Evolutionary conservation across 148 eudicot genomes (phyloP).

Genomic region (Nyssa sinensis): DNA sequence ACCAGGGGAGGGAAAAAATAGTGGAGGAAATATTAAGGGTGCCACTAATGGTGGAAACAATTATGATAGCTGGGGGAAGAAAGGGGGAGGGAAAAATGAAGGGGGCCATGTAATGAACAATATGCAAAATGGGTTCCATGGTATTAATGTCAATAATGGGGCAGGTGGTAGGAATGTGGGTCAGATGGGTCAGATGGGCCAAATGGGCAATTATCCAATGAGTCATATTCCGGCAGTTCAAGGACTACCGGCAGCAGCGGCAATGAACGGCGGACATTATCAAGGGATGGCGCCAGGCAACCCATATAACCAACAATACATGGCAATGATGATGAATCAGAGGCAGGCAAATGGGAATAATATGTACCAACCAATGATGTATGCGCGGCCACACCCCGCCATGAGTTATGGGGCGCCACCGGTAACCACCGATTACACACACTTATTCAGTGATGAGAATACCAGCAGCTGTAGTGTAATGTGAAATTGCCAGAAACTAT

Average conservation of each 20-base stretch:
- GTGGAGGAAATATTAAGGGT: conserved; percentile 18
- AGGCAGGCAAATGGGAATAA: conserved; percentile 50
- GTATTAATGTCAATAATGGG: conserved; percentile 23
- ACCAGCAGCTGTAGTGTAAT: conserved; percentile 73
- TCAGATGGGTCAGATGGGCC: too few relatives aligned
- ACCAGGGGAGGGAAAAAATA: conserved; percentile 28
- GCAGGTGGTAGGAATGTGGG: too few relatives aligned
- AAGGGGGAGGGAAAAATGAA: conserved; percentile 39
- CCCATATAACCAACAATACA: too few relatives aligned
- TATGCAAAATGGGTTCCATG: conserved; percentile 40
- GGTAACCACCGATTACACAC: conserved; percentile 47
- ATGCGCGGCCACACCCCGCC: conserved; percentile 53
- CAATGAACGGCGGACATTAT: conserved; percentile 34
- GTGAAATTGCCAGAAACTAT: conserved; percentile 37
- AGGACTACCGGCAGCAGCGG: conserved; percentile 57
- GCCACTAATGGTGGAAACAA: conserved; percentile 22
- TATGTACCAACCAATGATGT: conserved; percentile 60
- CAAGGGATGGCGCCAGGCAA: conserved; percentile 82
- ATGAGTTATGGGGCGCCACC: conserved; percentile 53
- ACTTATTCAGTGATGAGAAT: conserved; percentile 84
- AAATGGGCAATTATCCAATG: conserved; percentile 42
- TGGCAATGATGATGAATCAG: too few relatives aligned
- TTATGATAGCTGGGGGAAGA: conserved; percentile 24
- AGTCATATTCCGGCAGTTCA: conserved; percentile 43
- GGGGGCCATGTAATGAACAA: too few relatives aligned